These are phyloP conservation scores for Discostella pseudostelligera DNA, from an alignment of 108 stramenopile genomes.

Conservation along the genomic window DNA sequence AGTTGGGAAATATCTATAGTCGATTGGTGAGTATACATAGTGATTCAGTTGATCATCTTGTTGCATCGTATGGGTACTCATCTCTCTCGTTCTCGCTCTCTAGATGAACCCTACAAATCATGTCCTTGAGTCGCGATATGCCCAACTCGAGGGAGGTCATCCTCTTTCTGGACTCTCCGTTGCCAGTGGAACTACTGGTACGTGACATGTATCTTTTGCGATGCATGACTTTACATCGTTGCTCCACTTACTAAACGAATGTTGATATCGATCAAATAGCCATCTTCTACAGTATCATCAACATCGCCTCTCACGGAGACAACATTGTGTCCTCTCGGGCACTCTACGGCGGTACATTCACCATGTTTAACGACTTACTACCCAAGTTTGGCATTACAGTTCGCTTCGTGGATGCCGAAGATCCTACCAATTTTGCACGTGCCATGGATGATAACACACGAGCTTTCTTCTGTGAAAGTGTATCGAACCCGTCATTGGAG, in stretches of 20 bases:
- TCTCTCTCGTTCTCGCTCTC: no score
- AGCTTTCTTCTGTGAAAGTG: slow-evolving; percentile 76
- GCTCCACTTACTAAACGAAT: no score
- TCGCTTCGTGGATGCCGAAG: slow-evolving; percentile 70
- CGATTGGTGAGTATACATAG: no score
- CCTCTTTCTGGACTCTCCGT: slow-evolving; percentile 16
- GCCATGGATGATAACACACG: slow-evolving; percentile 81
- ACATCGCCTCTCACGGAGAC: slow-evolving; percentile 77
- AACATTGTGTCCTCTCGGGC: slow-evolving; percentile 71
- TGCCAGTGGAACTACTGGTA: slow-evolving; percentile 21
- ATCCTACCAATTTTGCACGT: slow-evolving; percentile 50
- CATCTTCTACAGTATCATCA: slow-evolving; percentile 72
- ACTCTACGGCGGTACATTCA: slow-evolving; percentile 79
- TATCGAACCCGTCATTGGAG: slow-evolving; percentile 70
- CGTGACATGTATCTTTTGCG: no score
- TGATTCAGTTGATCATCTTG: no score
- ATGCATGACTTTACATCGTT: no score
- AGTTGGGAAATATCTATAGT: slow-evolving; percentile 88
- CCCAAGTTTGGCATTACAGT: slow-evolving; percentile 78
- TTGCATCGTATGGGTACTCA: no score
- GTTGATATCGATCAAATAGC: no score
- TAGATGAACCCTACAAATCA: slow-evolving; percentile 69
- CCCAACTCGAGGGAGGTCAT: slow-evolving; percentile 75
- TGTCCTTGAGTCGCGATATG: slow-evolving; percentile 70
- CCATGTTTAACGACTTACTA: slow-evolving; percentile 74